These are phyloP conservation scores for Biscutella laevigata DNA, from an alignment of 441 rosid species.

Conservation along the genomic window DNA sequence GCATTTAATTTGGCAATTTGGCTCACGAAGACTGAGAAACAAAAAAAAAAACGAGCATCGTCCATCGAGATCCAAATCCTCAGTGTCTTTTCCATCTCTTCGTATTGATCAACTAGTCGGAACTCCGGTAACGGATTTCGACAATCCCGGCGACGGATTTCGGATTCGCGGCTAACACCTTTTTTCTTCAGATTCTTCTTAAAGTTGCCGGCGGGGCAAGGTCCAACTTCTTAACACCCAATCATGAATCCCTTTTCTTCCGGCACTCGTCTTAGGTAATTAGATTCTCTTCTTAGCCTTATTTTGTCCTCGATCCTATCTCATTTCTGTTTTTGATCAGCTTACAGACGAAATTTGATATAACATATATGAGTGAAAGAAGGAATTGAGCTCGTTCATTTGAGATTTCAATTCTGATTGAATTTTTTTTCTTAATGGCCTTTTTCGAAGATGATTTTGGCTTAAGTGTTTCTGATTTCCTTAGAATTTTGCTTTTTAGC, in stretches of 20 bases:
- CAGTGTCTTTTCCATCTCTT: constrained; percentile 25
- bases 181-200: constrained; percentile 1
- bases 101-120: constrained; percentile 31
- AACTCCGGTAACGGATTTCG: constrained; percentile 28
- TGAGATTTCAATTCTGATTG: not conserved
- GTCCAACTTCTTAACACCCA: constrained; percentile 31
- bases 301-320: not conserved
- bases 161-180: not conserved
- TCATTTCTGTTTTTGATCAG: constrained; percentile 1
- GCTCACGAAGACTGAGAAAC: constrained; percentile 14
- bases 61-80: constrained; percentile 49
- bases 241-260: constrained; percentile 99
- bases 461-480: not conserved
- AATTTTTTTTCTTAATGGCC: no score
- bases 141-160: constrained; percentile 17
- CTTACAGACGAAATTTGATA: not conserved
- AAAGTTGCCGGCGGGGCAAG: constrained; percentile 18
- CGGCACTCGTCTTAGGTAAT: constrained; percentile 91
- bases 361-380: constrained; percentile 1
- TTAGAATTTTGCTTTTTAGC: not conserved
- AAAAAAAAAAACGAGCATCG: constrained; percentile 27
- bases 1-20: constrained; percentile 18
- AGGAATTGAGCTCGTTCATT: constrained; percentile 15
- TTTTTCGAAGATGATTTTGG: not conserved
- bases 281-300: not conserved